These are phyloP conservation scores for Diutina rugosa DNA, from an alignment of 1,139 yeast genomes.

Conservation along the genomic window DNA sequence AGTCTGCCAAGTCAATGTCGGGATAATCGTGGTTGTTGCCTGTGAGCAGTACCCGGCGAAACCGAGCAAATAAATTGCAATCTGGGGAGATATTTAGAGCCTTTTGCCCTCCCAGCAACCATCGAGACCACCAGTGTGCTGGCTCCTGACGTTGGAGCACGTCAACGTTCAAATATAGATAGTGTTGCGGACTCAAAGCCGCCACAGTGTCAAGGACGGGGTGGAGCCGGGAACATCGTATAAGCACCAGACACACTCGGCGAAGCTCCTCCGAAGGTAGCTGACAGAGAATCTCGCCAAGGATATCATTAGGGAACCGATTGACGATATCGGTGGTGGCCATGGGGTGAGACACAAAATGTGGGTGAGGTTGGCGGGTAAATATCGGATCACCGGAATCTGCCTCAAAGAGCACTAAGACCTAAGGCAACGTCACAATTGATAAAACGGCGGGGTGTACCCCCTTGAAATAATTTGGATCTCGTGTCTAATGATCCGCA, in stretches of 20 bases:
- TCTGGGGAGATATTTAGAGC: not conserved
- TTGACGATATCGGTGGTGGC: not conserved
- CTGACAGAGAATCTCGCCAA: not conserved
- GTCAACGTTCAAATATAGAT: not conserved
- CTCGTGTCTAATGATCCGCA: not conserved
- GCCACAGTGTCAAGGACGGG: not conserved
- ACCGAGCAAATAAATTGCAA: not conserved
- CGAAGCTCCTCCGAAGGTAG: not conserved
- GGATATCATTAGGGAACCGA: not conserved
- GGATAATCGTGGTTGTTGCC: not conserved
- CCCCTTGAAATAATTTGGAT: too few relatives aligned
- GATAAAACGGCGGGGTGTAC: too few relatives aligned
- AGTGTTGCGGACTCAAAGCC: not conserved
- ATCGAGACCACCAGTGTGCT: not conserved
- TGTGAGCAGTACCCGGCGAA: not conserved
- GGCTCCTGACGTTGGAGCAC: not conserved
- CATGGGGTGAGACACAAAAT: not conserved
- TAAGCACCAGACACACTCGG: not conserved
- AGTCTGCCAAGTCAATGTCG: not conserved
- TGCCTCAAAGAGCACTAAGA: not conserved
- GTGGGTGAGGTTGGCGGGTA: not conserved
- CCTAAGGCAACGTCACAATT: too few relatives aligned
- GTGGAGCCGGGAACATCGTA: not conserved
- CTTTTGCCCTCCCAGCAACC: not conserved
- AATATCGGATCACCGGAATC: not conserved